Conservation (phyloP, 768 basidiomycete species). For the Russula sp. region DNA sequence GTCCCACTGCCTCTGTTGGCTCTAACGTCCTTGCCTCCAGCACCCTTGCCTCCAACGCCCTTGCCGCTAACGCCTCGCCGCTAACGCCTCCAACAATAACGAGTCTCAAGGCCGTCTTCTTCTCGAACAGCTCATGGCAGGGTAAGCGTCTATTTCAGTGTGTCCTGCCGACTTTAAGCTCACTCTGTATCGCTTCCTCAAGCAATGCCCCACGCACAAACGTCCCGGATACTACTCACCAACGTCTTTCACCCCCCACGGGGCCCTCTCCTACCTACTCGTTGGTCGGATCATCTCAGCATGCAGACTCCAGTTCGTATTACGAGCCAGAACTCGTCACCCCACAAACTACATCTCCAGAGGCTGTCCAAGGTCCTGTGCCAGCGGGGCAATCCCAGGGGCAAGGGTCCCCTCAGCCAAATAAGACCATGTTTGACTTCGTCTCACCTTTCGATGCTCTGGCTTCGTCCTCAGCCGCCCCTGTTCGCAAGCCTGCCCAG, state of each 20-base stretch:
- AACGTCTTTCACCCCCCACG: slow-evolving; percentile 21
- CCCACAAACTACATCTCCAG: slow-evolving; percentile 29
- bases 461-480: slow-evolving; percentile 42
- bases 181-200: neutral
- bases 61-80: too few relatives aligned
- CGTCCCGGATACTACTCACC: slow-evolving; percentile 20
- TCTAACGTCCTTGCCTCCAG: slow-evolving; percentile 30
- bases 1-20: slow-evolving; percentile 41
- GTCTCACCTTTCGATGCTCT: slow-evolving; percentile 83
- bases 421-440: slow-evolving; percentile 83
- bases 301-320: slow-evolving; percentile 26
- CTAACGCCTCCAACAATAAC: slow-evolving; percentile 49
- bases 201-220: slow-evolving; percentile 27
- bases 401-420: slow-evolving; percentile 61
- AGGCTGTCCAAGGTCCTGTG: slow-evolving; percentile 25
- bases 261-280: slow-evolving; percentile 26
- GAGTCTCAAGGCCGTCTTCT: slow-evolving; percentile 72
- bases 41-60: neutral
- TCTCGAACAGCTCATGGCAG: slow-evolving; percentile 77
- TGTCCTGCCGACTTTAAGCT: slow-evolving; percentile 8
- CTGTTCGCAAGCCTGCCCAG: slow-evolving; percentile 67
- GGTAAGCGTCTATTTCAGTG: slow-evolving; percentile 45
- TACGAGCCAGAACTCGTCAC: slow-evolving; percentile 29
- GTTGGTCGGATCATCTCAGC: slow-evolving; percentile 17
- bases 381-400: slow-evolving; percentile 34